Conservation (phyloP, 2,329 filamentous ascomycete species). For the Aspergillus ustus region DNA sequence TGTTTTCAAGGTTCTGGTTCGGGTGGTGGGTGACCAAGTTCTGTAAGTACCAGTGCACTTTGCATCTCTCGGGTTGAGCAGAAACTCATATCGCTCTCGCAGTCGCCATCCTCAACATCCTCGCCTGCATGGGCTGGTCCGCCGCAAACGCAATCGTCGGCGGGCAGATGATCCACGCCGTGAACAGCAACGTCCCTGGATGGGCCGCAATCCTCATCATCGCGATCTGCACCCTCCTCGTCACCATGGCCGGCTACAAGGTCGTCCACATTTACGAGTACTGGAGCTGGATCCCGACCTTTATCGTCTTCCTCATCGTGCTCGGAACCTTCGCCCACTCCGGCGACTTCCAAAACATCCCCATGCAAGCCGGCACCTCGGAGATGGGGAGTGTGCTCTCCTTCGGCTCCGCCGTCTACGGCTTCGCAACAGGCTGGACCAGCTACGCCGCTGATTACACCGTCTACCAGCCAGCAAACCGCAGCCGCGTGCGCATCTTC, state of each 20-base stretch:
- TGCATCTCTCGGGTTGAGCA: not conserved
- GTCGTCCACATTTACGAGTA: slow-evolving; percentile 78
- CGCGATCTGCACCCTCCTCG: slow-evolving; percentile 66
- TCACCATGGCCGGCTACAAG: slow-evolving; percentile 77
- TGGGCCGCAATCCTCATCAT: slow-evolving; percentile 78
- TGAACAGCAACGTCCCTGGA: slow-evolving; percentile 71
- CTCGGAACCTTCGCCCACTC: slow-evolving; percentile 70
- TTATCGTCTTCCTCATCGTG: slow-evolving; percentile 74
- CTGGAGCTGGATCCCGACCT: slow-evolving; percentile 74
- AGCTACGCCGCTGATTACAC: slow-evolving; percentile 78
- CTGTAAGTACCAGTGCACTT: slow-evolving; percentile 56
- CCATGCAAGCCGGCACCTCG: slow-evolving; percentile 61
- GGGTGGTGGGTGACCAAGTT: slow-evolving; percentile 73
- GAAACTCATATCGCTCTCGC: slow-evolving; percentile 17
- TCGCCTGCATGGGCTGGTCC: slow-evolving; percentile 76
- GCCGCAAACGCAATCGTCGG: slow-evolving; percentile 80
- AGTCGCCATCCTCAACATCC: slow-evolving; percentile 72
- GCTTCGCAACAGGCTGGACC: slow-evolving; percentile 75
- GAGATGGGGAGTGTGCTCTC: slow-evolving; percentile 68
- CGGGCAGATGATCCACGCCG: slow-evolving; percentile 74
- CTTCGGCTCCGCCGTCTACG: slow-evolving; percentile 69
- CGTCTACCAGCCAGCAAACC: slow-evolving; percentile 72
- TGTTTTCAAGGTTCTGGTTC: slow-evolving; percentile 77
- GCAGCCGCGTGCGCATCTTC: slow-evolving; percentile 67
- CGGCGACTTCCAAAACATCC: slow-evolving; percentile 65